Conservation (phyloP, 306 rosid species). For the Quercus mongolica region DNA sequence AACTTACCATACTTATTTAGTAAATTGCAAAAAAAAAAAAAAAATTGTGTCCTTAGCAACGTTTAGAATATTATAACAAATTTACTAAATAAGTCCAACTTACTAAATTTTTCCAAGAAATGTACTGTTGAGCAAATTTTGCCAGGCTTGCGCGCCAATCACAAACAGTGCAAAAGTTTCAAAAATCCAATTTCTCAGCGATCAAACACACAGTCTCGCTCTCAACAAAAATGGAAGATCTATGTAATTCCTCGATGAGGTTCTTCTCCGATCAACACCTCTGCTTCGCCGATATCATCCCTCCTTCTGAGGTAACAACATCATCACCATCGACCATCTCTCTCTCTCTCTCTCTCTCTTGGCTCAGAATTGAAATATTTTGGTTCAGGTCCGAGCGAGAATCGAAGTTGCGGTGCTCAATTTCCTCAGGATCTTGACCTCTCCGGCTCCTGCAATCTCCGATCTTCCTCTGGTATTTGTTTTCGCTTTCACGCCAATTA, state of each 20-base stretch:
- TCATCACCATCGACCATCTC: background rate
- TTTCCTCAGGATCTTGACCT: conserved; percentile 67
- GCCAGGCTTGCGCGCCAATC: conserved; percentile 19
- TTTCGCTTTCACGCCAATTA: background rate
- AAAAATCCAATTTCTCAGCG: background rate
- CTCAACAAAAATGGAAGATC: conserved; percentile 45
- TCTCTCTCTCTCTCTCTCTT: background rate
- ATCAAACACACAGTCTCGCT: background rate
- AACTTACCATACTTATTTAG: too few species aligned
- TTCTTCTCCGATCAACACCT: conserved; percentile 84
- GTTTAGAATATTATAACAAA: too few species aligned
- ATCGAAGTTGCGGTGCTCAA: conserved; percentile 84
- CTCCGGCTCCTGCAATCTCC: conserved; percentile 74
- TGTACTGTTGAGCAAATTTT: too few species aligned
- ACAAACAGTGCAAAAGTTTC: background rate
- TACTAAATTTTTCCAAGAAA: too few species aligned
- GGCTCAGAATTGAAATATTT: background rate
- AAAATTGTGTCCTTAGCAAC: too few species aligned
- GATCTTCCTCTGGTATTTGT: conserved; percentile 62
- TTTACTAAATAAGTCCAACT: too few species aligned
- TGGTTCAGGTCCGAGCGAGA: conserved; percentile 63
- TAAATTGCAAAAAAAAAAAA: too few species aligned
- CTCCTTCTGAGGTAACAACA: conserved; percentile 47
- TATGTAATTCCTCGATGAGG: conserved; percentile 38
- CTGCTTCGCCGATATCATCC: conserved; percentile 66